Evolutionary conservation across 2,329 filamentous ascomycete genomes (phyloP).

Genomic region (Coniochaeta sp.): DNA sequence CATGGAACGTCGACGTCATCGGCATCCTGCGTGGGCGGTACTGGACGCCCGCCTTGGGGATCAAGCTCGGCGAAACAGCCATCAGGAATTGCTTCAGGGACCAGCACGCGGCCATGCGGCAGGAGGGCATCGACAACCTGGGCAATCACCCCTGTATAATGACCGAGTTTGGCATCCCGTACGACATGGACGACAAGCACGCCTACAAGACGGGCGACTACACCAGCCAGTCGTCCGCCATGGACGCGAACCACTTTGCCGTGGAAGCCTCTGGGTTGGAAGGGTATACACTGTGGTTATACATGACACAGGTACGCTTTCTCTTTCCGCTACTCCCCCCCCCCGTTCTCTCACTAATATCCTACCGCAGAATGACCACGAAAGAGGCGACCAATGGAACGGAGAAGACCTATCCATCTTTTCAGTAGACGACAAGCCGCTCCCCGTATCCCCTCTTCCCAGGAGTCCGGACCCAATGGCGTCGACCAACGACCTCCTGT

Average conservation of each 20-base stretch:
- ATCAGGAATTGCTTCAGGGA: conserved; percentile 91
- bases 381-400: conserved; percentile 92
- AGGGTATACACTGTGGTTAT: conserved; percentile 86
- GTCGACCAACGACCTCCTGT: conserved; percentile 39
- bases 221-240: conserved; percentile 79
- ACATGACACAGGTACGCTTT: conserved; percentile 56
- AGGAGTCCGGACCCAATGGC: conserved; percentile 28
- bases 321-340: background rate
- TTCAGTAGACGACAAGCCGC: conserved; percentile 69
- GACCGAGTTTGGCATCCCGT: conserved; percentile 95
- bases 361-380: conserved; percentile 63
- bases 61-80: conserved; percentile 86
- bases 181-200: conserved; percentile 96
- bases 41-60: conserved; percentile 78
- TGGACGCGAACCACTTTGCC: conserved; percentile 94
- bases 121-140: conserved; percentile 84
- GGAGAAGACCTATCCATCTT: conserved; percentile 92
- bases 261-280: conserved; percentile 77
- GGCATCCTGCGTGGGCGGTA: conserved; percentile 87
- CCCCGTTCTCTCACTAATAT: no score
- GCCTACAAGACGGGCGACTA: conserved; percentile 96
- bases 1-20: conserved; percentile 95
- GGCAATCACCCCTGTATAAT: conserved; percentile 84
- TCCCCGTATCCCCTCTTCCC: conserved; percentile 45
- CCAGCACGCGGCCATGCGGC: conserved; percentile 72